Evolutionary conservation across 2,329 filamentous ascomycete species (phyloP), one percentile per base, ranked within the genome.

Genomic region (Fusarium brachygibbosum): DNA sequence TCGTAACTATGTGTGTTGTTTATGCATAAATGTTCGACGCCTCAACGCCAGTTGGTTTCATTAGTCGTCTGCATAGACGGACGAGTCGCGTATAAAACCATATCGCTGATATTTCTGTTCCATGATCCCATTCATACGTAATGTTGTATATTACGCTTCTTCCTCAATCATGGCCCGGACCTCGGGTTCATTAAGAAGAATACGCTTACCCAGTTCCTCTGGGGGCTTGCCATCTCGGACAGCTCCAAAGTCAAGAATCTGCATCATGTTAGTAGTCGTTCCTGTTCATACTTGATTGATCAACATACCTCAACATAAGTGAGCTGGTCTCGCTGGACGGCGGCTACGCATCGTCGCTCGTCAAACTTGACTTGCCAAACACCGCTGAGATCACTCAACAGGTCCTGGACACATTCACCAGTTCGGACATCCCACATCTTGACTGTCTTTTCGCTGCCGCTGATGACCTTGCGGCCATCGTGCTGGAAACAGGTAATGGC

Each of bases 281-380:
- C 16, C 16, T 32, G 8, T 12, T 3, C 4, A 16, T 12, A 10
- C 23, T 14, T 3, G 16, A 9, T 34, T 5, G 10, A n/a, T 49
- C 14, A 32, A 81, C 89, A 83, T 79, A 97, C 96, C 88, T 99
- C 96, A 61, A 99, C 94, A 79, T 97, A 99, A 21, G 96, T 99
- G 74, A 97, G 82, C 74, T 90, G 91, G 70, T 97, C 93, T 58
- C 96, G 88, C 83, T 99, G 96, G 58, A 99, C 96, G 44, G 96
- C 96, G 63, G 96, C 96, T 59, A 99, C 96, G 78, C 96, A 99
- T 78, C 95, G 88, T 71, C 96, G 87, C 77, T 97, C 93, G 76
- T 99, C 94, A 81, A 99, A 99, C 76, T 96, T 96, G 75, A 99
- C 96, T 82, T 99, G 96, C 96, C 96, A 99, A 10, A 99, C 96